Percentiles rank a stretch among this genome's conserved stretches.
These are phyloP conservation scores for Iris macrosiphon DNA, from an alignment of 106 monocot genomes.

Conservation along the genomic window DNA sequence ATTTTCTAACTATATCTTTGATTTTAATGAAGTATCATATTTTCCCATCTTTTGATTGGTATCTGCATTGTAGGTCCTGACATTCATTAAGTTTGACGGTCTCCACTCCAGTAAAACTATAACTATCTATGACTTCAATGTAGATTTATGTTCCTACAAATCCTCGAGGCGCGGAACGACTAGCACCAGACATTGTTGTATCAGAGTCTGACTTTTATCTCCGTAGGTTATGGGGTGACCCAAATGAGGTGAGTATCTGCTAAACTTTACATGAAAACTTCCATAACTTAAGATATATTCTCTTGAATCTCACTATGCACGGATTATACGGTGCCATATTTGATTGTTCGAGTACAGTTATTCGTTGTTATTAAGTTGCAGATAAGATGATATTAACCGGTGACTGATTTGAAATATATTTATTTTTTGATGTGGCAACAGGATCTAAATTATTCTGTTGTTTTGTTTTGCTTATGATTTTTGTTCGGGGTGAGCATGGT, in stretches of 20 bases:
- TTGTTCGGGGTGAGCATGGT: too few relatives aligned
- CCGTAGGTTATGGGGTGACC: slow-evolving; percentile 47
- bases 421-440: too few relatives aligned
- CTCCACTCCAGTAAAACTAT: neutral
- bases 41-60: neutral
- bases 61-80: neutral
- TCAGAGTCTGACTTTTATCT: slow-evolving; percentile 51
- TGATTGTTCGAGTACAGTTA: too few relatives aligned
- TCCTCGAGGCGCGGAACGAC: slow-evolving; percentile 46
- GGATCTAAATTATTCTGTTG: too few relatives aligned
- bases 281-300: neutral
- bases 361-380: too few relatives aligned
- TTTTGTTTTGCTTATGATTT: too few relatives aligned
- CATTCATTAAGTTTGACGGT: neutral
- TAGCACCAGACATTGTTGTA: slow-evolving; percentile 41
- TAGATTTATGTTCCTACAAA: slow-evolving; percentile 56
- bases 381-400: too few relatives aligned
- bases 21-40: neutral
- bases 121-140: slow-evolving; percentile 1
- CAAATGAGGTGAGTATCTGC: slow-evolving; percentile 35
- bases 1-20: neutral
- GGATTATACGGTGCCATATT: too few relatives aligned
- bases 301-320: too few relatives aligned
- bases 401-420: too few relatives aligned
- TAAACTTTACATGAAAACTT: neutral